A percentile compares a stretch with the other conserved stretches of the same genome.
phyloP scores from a whole-genome alignment of 305 asterid genomes.

The Caryopteris hybrid region DNA sequence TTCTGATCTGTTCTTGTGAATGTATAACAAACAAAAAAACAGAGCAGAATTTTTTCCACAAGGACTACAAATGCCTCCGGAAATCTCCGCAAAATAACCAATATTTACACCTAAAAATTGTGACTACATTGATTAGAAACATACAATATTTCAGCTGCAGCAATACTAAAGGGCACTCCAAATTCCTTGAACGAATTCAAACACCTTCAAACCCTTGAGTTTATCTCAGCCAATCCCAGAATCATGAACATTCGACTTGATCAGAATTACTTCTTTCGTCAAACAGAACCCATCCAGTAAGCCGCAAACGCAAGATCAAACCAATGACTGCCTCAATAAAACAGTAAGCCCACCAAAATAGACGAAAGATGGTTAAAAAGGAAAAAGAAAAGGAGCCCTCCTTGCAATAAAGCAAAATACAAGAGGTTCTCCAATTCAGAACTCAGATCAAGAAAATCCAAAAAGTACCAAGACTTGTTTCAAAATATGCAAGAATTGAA shows the following conservation, averaged over 20 bases:
- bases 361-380: background rate
- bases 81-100: slow-evolving; percentile 11
- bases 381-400: too few species aligned
- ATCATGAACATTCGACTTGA: slow-evolving; percentile 47
- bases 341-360: slow-evolving; percentile 25
- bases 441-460: slow-evolving; percentile 36
- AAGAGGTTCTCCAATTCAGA: slow-evolving; percentile 18
- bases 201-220: slow-evolving; percentile 22
- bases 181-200: slow-evolving; percentile 12
- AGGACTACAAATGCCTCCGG: slow-evolving; percentile 24
- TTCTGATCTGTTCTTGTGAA: slow-evolving; percentile 10
- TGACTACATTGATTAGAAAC: background rate
- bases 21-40: slow-evolving; percentile 16
- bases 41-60: slow-evolving; percentile 12
- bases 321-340: slow-evolving; percentile 28
- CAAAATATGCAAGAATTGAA: slow-evolving; percentile 22
- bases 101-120: slow-evolving; percentile 30
- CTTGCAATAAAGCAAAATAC: slow-evolving; percentile 1
- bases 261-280: slow-evolving; percentile 47
- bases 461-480: slow-evolving; percentile 25
- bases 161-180: background rate
- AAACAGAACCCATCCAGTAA: slow-evolving; percentile 42
- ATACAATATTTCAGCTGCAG: slow-evolving; percentile 15
- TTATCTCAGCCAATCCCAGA: slow-evolving; percentile 74
- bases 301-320: slow-evolving; percentile 40